Evolutionary conservation across 768 basidiomycete genomes (phyloP).

Genomic region (Rhodocollybia butyracea): DNA sequence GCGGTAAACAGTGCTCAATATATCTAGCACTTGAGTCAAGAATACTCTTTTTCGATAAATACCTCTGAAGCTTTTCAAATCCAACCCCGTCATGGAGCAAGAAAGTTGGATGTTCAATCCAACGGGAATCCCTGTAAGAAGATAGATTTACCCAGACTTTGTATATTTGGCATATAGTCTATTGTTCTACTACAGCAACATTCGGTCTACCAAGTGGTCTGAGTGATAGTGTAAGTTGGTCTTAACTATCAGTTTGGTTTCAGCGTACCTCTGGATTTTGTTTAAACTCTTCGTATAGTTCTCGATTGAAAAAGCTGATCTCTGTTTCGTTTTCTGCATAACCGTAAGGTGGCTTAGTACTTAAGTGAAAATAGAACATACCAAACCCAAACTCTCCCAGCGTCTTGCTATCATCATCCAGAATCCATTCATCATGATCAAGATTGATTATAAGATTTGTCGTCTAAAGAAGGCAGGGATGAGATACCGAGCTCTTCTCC

Average conservation of each 20-base stretch:
- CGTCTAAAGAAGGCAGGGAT: slow-evolving; percentile 49
- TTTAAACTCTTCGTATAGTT: slow-evolving; percentile 79
- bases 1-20: too few species aligned
- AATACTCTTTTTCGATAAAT: too few species aligned
- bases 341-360: neutral
- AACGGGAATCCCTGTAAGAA: too few species aligned
- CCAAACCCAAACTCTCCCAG: slow-evolving; percentile 78
- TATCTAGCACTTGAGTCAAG: too few species aligned
- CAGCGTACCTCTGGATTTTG: slow-evolving; percentile 70
- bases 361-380: slow-evolving; percentile 31
- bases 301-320: slow-evolving; percentile 84
- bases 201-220: slow-evolving; percentile 1
- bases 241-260: neutral
- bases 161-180: too few species aligned
- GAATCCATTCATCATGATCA: slow-evolving; percentile 92
- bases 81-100: too few species aligned
- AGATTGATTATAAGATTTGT: slow-evolving; percentile 98
- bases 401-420: slow-evolving; percentile 59
- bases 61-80: too few species aligned
- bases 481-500: neutral
- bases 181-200: too few species aligned
- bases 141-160: too few species aligned
- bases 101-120: too few species aligned
- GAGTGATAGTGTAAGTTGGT: neutral
- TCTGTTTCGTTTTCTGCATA: slow-evolving; percentile 90